Base-by-base conservation (phyloP, 805 yeast genomes). In the Starmera amethionina region DNA sequence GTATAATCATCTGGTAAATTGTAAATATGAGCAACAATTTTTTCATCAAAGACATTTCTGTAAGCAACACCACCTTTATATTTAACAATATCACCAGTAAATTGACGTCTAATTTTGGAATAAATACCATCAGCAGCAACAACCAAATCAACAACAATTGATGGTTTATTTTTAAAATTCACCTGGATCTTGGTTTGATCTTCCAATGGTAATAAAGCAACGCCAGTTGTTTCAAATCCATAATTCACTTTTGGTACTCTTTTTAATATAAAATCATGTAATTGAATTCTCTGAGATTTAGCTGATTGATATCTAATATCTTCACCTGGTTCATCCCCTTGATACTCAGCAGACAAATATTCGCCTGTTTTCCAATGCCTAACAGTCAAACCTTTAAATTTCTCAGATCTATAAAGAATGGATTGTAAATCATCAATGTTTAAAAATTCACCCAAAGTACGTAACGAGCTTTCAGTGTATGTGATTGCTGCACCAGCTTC, bases 401-500 rank as follows among this genome's bases (percentile, higher is more conserved):
- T 28, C 5, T 34, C 25, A 7, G 41, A 32, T 40, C 48, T 42
- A 30, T 35, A 45, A 8, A 45, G 29, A 14, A 45, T 37, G 11
- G 30, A 8, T 32, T 45, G 44, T 4, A 45, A 16, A 4, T 42
- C 46, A 33, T 45, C 42, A 14, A 45, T 45, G 30, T 45, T 44
- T 8, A 45, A 13, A 8, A 45, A 42, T 28, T 19, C 39, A 12
- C 33, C 31, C 4, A 45, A 13, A 11, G 46, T 43, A 8, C 10
- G 11, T 18, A 43, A 16, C 3, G 46, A 38, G 27, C 41, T 34
- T 28, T 45, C 46, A 13, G 42, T 40, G 27, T 40, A 43, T 8
- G 48, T 42, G 6, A 45, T n/a, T 8, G 48, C 48, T 28, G 48
- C 48, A 16, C 48, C 48, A 3, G 48, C 38, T 39, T 45, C 48